A percentile compares a stretch with the other conserved stretches of the same genome.
Conservation (phyloP, 208 protist genomes). For the Acanthamoeba castellanii region DNA sequence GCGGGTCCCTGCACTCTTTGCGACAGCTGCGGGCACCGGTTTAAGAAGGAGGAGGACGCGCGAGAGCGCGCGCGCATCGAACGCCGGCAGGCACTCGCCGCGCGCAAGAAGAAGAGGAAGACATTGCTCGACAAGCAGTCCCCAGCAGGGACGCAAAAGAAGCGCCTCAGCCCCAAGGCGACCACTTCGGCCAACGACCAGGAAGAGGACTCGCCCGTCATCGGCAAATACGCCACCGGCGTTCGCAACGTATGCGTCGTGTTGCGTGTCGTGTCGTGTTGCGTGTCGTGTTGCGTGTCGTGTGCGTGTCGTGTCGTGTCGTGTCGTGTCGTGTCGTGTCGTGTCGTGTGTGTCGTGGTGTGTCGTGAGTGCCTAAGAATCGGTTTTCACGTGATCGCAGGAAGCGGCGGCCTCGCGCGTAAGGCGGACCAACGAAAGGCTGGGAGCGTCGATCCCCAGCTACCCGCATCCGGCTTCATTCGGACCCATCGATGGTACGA, state of each 20-base stretch:
- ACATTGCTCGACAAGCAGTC: background rate
- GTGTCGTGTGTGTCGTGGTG: background rate
- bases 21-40: background rate
- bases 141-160: background rate
- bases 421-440: background rate
- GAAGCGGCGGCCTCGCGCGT: background rate
- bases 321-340: background rate
- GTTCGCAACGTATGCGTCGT: background rate
- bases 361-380: background rate
- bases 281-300: background rate
- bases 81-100: background rate
- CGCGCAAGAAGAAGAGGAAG: background rate
- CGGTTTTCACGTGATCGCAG: background rate
- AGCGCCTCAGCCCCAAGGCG: background rate
- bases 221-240: background rate
- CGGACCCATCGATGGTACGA: background rate
- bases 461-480: constrained; percentile 14
- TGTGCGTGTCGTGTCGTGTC: background rate
- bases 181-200: background rate
- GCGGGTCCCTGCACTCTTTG: background rate
- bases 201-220: background rate
- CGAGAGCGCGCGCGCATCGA: background rate
- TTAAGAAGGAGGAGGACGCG: background rate
- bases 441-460: background rate
- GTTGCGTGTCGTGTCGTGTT: background rate